phyloP scores from a whole-genome alignment of 768 basidiomycete species.

The Russula ochroleuca region DNA sequence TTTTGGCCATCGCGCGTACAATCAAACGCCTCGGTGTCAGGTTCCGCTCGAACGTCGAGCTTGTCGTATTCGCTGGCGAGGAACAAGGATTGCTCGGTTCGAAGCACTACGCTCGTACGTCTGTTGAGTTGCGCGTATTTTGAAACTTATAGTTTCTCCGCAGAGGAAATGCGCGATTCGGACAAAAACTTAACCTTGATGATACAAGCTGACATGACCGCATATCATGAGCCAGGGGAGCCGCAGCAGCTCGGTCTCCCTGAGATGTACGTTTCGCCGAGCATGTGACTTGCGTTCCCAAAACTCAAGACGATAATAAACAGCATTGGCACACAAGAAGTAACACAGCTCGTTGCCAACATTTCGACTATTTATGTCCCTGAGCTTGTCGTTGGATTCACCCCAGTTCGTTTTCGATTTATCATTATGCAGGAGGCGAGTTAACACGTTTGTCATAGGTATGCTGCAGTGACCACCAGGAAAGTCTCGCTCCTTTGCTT shows the following conservation, averaged over 20 bases:
- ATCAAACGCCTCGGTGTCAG: slow-evolving; percentile 61
- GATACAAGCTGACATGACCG: slow-evolving; percentile 92
- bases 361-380: slow-evolving; percentile 77
- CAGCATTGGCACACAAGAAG: slow-evolving; percentile 78
- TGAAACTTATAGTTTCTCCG: not conserved
- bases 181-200: slow-evolving; percentile 72
- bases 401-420: slow-evolving; percentile 42
- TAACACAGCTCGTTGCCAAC: slow-evolving; percentile 68
- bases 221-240: slow-evolving; percentile 73
- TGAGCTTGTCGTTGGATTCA: slow-evolving; percentile 65
- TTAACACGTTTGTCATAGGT: slow-evolving; percentile 38
- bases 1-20: slow-evolving; percentile 77
- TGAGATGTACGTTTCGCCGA: slow-evolving; percentile 44
- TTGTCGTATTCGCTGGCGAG: slow-evolving; percentile 85
- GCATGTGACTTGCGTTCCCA: not conserved
- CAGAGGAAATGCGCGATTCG: slow-evolving; percentile 54
- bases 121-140: not conserved
- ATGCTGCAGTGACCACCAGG: slow-evolving; percentile 93
- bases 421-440: not conserved
- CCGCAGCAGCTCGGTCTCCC: slow-evolving; percentile 83
- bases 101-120: slow-evolving; percentile 71
- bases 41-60: slow-evolving; percentile 73
- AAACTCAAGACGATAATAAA: slow-evolving; percentile 3
- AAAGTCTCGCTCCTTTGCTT: slow-evolving; percentile 29
- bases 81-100: slow-evolving; percentile 87